Evolutionary conservation across 768 basidiomycete genomes (phyloP).

Genomic region (Zangia roseola): DNA sequence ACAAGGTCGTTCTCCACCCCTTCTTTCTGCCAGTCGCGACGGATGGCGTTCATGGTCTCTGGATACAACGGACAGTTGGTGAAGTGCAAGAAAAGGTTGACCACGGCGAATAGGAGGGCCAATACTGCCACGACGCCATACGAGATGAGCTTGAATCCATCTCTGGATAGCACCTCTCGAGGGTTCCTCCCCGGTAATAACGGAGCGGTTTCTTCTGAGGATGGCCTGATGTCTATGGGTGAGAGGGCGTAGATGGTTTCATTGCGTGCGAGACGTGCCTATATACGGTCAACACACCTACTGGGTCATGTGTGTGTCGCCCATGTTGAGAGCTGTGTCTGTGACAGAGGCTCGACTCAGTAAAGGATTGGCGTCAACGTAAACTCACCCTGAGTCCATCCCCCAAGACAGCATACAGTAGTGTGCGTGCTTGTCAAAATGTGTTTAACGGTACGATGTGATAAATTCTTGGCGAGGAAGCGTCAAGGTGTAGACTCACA

Average conservation of each 20-base stretch:
- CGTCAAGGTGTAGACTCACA: neutral
- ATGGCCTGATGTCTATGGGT: neutral
- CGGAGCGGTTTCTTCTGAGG: conserved; percentile 6
- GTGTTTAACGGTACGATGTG: neutral
- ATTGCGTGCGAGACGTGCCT: no score
- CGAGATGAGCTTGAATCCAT: neutral
- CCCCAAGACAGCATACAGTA: no score
- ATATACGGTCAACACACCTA: no score
- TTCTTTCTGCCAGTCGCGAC: conserved; percentile 12
- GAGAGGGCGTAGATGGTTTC: no score
- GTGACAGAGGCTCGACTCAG: neutral
- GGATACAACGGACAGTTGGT: conserved; percentile 11
- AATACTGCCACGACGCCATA: neutral
- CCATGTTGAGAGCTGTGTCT: neutral
- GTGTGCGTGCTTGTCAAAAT: no score
- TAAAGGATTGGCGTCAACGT: neutral
- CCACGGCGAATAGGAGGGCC: no score
- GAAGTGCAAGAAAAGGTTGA: conserved; percentile 5
- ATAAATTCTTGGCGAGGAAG: neutral
- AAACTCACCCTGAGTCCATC: neutral
- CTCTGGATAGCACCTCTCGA: neutral
- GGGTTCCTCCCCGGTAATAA: conserved; percentile 10
- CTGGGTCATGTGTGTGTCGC: no score
- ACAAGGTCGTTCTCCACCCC: neutral
- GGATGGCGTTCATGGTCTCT: conserved; percentile 2